These are phyloP conservation scores for Emmonsiellopsis sp. DNA, from an alignment of 2,329 filamentous ascomycete species.

Conservation along the genomic window DNA sequence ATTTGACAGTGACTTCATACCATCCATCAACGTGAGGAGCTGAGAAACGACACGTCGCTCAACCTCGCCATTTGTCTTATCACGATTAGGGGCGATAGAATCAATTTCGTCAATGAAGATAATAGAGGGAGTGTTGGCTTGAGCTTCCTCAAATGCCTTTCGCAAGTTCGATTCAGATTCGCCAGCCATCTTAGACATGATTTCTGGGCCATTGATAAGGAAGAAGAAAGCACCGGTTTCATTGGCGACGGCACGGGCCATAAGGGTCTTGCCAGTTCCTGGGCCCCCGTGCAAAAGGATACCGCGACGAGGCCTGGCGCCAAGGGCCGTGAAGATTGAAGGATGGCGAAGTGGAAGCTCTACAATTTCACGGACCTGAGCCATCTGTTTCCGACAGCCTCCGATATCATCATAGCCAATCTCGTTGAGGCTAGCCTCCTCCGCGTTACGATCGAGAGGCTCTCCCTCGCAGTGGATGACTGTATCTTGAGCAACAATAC, in stretches of 20 bases:
- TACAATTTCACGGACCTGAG: conserved; percentile 96
- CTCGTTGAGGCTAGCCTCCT: conserved; percentile 98
- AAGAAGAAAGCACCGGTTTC: conserved; percentile 99
- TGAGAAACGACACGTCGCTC: conserved; percentile 98
- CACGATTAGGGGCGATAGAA: conserved; percentile 97
- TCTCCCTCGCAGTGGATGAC: conserved; percentile 98
- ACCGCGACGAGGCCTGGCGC: conserved; percentile 98
- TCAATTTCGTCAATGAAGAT: conserved; percentile 99
- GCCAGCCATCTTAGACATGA: conserved; percentile 99
- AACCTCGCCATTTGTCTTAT: conserved; percentile 98
- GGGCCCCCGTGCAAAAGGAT: conserved; percentile 94
- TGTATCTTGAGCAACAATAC: conserved; percentile 96
- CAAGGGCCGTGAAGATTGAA: conserved; percentile 99
- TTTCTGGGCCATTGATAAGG: conserved; percentile 97
- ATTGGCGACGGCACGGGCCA: conserved; percentile 97
- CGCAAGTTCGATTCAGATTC: conserved; percentile 97
- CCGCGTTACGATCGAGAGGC: conserved; percentile 93
- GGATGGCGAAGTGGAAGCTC: conserved; percentile 94
- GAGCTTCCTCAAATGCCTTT: conserved; percentile 98
- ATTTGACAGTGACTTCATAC: conserved; percentile 98
- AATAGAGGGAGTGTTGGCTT: conserved; percentile 98
- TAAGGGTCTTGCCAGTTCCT: conserved; percentile 98
- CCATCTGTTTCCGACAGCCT: conserved; percentile 99
- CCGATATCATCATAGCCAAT: conserved; percentile 99
- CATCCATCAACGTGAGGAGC: conserved; percentile 95